Percentiles rank a stretch among this genome's conserved stretches.
These are phyloP conservation scores for Fulvia fulva DNA, from an alignment of 2,329 filamentous ascomycete species.

Conservation along the genomic window DNA sequence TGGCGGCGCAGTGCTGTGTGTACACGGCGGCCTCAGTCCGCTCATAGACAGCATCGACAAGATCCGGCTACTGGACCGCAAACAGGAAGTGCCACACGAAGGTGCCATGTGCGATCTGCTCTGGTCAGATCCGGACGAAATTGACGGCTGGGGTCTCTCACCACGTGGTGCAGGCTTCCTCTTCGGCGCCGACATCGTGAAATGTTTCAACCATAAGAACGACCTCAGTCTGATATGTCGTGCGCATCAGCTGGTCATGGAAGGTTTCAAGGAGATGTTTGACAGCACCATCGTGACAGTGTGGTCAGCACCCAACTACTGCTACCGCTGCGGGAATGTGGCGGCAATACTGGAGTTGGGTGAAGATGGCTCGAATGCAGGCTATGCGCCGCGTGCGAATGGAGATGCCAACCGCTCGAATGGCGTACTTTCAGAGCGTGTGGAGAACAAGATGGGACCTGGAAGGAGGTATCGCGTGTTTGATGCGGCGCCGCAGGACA, in stretches of 20 bases:
- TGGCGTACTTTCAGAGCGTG: constrained; percentile 42
- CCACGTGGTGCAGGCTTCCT: constrained; percentile 93
- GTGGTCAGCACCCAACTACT: constrained; percentile 54
- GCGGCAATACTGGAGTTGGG: constrained; percentile 89
- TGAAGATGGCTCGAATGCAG: constrained; percentile 65
- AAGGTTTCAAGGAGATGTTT: constrained; percentile 99
- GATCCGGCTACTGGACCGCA: constrained; percentile 88
- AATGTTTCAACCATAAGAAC: constrained; percentile 91
- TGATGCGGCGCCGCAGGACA: constrained; percentile 93
- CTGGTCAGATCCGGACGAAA: constrained; percentile 97
- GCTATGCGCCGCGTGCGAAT: constrained; percentile 54
- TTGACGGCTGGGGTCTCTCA: constrained; percentile 92
- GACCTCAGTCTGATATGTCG: constrained; percentile 87
- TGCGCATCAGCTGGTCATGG: constrained; percentile 97
- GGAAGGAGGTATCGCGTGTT: constrained; percentile 91
- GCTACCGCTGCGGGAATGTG: constrained; percentile 52
- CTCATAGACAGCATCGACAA: constrained; percentile 92
- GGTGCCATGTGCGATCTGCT: constrained; percentile 98
- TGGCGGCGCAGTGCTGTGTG: constrained; percentile 84
- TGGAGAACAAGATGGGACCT: constrained; percentile 58
- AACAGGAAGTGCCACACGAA: constrained; percentile 97
- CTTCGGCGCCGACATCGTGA: constrained; percentile 93
- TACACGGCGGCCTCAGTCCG: constrained; percentile 89
- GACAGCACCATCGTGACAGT: constrained; percentile 93
- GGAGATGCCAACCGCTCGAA: constrained; percentile 57